phyloP scores from a whole-genome alignment of 1,284 basidiomycete genomes.

The Austroboletus sp. region DNA sequence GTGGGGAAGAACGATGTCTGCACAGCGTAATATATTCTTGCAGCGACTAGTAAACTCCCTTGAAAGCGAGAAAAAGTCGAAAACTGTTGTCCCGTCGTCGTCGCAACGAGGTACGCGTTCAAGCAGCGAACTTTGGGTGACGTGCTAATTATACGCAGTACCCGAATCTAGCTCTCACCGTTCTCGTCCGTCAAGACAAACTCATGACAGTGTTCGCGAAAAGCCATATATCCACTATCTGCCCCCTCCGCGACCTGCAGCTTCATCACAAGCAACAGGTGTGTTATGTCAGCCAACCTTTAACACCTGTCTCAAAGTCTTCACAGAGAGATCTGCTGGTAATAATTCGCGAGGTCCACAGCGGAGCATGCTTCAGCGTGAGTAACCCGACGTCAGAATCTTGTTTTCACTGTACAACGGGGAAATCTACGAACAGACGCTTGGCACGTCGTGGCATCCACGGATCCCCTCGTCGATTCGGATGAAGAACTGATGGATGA shows the following conservation, averaged over 20 bases:
- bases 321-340: constrained; percentile 20
- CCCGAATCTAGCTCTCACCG: constrained; percentile 26
- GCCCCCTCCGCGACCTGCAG: constrained; percentile 27
- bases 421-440: constrained; percentile 45
- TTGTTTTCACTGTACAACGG: neutral
- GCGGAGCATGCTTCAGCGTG: constrained; percentile 35
- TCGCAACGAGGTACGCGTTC: constrained; percentile 25
- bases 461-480: constrained; percentile 63
- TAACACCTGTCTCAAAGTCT: constrained; percentile 1
- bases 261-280: constrained; percentile 19
- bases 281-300: constrained; percentile 4
- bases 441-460: constrained; percentile 57
- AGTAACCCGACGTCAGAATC: constrained; percentile 6
- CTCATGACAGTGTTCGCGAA: constrained; percentile 30
- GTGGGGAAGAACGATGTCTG: constrained; percentile 63
- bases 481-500: constrained; percentile 65
- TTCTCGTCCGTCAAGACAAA: constrained; percentile 24
- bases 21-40: constrained; percentile 56
- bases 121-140: neutral
- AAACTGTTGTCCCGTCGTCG: constrained; percentile 23
- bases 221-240: constrained; percentile 38
- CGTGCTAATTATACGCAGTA: constrained; percentile 15
- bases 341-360: constrained; percentile 23
- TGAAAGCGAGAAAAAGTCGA: constrained; percentile 45
- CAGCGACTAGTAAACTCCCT: constrained; percentile 48